Evolutionary conservation across 805 yeast genomes (phyloP), one percentile per base, ranked within the genome.

Genomic region (Osmozyma mogii): DNA sequence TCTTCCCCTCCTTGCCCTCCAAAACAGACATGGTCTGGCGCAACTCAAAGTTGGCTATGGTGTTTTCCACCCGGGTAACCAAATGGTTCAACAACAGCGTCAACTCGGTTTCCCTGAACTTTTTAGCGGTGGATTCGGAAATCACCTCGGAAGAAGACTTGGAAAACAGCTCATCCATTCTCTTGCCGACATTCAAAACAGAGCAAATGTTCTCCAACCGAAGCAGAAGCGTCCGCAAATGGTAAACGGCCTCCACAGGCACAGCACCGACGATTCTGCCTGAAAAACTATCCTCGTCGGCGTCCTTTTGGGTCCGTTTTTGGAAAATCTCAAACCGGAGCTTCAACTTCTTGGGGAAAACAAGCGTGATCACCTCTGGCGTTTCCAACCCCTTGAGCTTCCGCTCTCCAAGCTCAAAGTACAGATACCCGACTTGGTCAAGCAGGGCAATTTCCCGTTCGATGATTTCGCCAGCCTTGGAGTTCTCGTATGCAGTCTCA

Each of bases 371-470:
- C 22, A 70, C 69, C 53, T 92, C 98, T 2, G 95, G 95, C 20
- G 87, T 78, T 68, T 92, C 98, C 11, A 92, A 68, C 12, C 98
- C 98, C 53, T 92, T 92, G 48, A 92, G 67, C 52, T 88, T 87
- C 49, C 74, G 78, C 48, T 87, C 95, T 15, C 98, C 98, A 29
- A 84, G 57, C 26, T 73, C 76, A 37, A 70, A 70, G 35, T 75
- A 69, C 9, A 58, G 66, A 68, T 79, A 80, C 0, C 94, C 95
- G 30, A 77, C 69, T 29, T 72, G 77, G 22, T 75, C 75, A 25
- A 89, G 55, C 41, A 77, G 68, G 3, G 58, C 58, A 42, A 83
- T 61, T 52, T 87, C 94, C 29, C 60, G 67, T 31, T 77, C 85
- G 25, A 84, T 61, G 10, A 75, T 63, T 27, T 69, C 74, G 1